Evolutionary conservation across 2,329 filamentous ascomycete genomes (phyloP), one percentile per base, ranked within the genome.

Genomic region (Paracamarosporium sp.): DNA sequence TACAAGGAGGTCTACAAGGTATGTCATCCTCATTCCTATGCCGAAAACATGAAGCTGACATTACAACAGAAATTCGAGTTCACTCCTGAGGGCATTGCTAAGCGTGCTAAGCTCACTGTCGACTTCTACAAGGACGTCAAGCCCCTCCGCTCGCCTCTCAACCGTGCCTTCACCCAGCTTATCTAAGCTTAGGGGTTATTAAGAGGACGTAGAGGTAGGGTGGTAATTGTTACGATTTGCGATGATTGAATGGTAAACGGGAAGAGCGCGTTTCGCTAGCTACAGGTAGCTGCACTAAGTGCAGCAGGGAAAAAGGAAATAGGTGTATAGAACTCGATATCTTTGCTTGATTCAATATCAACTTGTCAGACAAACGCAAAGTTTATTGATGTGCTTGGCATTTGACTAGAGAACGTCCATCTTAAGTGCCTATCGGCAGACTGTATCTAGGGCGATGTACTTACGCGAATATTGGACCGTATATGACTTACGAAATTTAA

Each of bases 61-160:
- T 57, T 76, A 84, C 76, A 83, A 20, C 72, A 96, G 91, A 98
- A 97, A 88, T 99, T 99, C 83, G 95, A 98, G 82, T 98, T 99
- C 85, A 99, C 94, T 48, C 91, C 95, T 53, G 94, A 97, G 82
- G 95, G 95, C 67, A 91, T 99, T 78, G 85, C 91, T 82, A 97
- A 98, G 90, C 93, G 95, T 73, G 95, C 94, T 60, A 80, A 92
- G 64, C 90, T 90, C 69, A 99, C 95, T 64, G 84, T 98, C 74
- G 88, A 98, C 78, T 99, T 97, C 88, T 99, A 93, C 90, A 98
- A 97, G 90, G 91, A 90, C 67, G 87, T 91, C 78, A 93, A 94
- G 82, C 85, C 81, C 47, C 77, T 97, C 75, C 92, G 95, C 80
- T 97, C 93, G 54, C 94, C 95, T 66, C 80, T 99, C 82, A 97